Conservation (phyloP, 305 asterid species). For the Fraxinus ornus region DNA sequence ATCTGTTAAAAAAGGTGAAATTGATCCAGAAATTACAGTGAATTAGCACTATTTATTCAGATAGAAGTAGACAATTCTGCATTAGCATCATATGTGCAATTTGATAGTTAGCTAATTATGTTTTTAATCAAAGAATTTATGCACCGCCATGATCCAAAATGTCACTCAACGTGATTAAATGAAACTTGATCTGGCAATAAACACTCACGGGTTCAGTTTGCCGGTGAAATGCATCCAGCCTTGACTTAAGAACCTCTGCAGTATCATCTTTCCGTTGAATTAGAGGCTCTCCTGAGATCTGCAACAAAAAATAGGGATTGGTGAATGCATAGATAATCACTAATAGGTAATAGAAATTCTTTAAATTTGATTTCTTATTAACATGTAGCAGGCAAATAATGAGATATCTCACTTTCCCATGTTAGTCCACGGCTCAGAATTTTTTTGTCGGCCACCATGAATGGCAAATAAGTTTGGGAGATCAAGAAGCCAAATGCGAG, state of each 20-base stretch:
- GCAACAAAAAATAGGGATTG: constrained; percentile 11
- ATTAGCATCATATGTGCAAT: not conserved
- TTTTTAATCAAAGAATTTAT: not conserved
- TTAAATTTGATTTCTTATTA: not conserved
- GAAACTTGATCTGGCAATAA: not conserved
- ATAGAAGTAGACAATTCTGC: not conserved
- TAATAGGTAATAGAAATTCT: not conserved
- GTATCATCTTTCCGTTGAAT: constrained; percentile 92
- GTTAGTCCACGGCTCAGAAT: not conserved
- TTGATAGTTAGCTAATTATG: not conserved
- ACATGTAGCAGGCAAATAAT: not conserved
- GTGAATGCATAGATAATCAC: not conserved
- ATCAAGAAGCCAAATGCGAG: not conserved
- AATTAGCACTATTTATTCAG: not conserved
- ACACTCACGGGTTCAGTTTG: constrained; percentile 79
- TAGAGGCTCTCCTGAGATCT: constrained; percentile 87
- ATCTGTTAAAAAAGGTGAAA: not conserved
- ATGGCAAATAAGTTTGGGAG: not conserved
- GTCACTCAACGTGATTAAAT: not conserved
- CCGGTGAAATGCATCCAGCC: constrained; percentile 83
- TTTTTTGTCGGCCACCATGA: not conserved
- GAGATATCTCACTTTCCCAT: not conserved
- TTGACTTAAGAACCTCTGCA: constrained; percentile 73
- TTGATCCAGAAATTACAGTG: not conserved
- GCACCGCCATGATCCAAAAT: not conserved